Conservation (phyloP, 352 stramenopile genomes). For the Phytophthora podocarpi region DNA sequence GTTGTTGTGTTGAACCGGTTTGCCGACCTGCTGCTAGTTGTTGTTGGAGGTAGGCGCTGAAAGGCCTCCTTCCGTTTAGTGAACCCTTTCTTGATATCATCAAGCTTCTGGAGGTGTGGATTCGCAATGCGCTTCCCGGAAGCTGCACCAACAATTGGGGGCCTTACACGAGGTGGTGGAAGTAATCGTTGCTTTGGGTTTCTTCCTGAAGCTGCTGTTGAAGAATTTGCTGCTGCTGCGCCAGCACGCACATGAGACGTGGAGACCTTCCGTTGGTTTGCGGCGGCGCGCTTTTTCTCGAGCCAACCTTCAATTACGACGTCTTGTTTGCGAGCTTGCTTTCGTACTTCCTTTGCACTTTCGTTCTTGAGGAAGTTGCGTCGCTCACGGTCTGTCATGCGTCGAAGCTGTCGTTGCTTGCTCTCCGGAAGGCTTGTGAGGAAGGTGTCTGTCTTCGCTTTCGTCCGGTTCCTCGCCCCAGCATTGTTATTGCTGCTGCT, state of each 20-base stretch:
- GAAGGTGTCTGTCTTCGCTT: constrained; percentile 47
- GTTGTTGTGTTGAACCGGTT: constrained; percentile 23
- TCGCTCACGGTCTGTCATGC: constrained; percentile 70
- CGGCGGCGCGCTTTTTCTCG: constrained; percentile 67
- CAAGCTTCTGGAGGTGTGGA: constrained; percentile 62
- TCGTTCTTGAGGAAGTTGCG: constrained; percentile 64
- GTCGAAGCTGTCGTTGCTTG: constrained; percentile 63
- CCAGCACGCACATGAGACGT: constrained; percentile 36
- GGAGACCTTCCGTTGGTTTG: constrained; percentile 53
- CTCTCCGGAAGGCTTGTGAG: constrained; percentile 64
- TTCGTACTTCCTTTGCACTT: constrained; percentile 41
- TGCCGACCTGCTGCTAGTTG: constrained; percentile 4
- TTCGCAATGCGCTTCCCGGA: constrained; percentile 65
- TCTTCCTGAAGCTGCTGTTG: constrained; percentile 3
- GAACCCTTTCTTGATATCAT: constrained; percentile 70
- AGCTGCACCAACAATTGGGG: constrained; percentile 48
- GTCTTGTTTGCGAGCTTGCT: constrained; percentile 61
- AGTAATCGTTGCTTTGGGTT: constrained; percentile 29
- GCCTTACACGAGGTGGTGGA: constrained; percentile 48
- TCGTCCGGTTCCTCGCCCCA: constrained; percentile 15
- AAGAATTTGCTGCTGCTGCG: constrained; percentile 6
- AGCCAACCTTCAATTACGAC: constrained; percentile 79
- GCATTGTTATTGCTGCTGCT: constrained; percentile 33
- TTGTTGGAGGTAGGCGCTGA: constrained; percentile 40
- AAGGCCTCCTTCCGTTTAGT: constrained; percentile 60